Conservation (phyloP, 1,139 yeast species). For the Geotrichum bryndzae region DNA sequence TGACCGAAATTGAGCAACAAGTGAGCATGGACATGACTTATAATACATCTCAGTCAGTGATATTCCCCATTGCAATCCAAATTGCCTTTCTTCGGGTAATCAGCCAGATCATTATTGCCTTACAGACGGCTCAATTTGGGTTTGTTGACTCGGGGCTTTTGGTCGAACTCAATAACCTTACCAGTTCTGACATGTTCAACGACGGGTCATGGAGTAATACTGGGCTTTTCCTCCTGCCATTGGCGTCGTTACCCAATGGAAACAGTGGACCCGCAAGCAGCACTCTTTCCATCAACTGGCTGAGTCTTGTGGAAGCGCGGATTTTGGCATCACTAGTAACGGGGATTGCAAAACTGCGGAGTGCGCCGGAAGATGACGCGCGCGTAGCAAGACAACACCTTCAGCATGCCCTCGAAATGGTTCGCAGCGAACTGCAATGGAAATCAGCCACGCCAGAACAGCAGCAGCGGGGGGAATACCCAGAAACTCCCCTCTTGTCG, state of each 20-base stretch:
- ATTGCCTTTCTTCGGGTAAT: constrained; percentile 10
- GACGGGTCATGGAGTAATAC: constrained; percentile 10
- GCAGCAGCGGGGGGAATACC: not conserved
- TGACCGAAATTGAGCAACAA: constrained; percentile 9
- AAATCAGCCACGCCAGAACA: not conserved
- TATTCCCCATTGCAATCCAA: constrained; percentile 10
- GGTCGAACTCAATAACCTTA: constrained; percentile 1
- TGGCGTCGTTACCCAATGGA: constrained; percentile 1
- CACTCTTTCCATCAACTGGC: constrained; percentile 11
- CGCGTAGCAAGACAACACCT: constrained; percentile 8
- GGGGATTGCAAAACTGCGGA: constrained; percentile 10
- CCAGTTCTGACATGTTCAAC: constrained; percentile 1
- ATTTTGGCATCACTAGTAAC: constrained; percentile 10
- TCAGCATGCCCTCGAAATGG: constrained; percentile 3
- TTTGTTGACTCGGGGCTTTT: constrained; percentile 3
- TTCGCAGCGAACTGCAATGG: constrained; percentile 15
- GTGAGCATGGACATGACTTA: constrained; percentile 1
- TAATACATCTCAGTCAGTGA: not conserved
- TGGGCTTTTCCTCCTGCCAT: constrained; percentile 6
- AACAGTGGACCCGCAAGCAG: constrained; percentile 7
- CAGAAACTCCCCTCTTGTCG: constrained; percentile 12
- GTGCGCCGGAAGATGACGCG: not conserved
- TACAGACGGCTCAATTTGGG: constrained; percentile 8
- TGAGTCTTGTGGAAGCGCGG: constrained; percentile 8
- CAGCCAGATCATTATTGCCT: constrained; percentile 5